Conservation (phyloP, 805 yeast genomes). For the Maudiozyma bulderi region DNA sequence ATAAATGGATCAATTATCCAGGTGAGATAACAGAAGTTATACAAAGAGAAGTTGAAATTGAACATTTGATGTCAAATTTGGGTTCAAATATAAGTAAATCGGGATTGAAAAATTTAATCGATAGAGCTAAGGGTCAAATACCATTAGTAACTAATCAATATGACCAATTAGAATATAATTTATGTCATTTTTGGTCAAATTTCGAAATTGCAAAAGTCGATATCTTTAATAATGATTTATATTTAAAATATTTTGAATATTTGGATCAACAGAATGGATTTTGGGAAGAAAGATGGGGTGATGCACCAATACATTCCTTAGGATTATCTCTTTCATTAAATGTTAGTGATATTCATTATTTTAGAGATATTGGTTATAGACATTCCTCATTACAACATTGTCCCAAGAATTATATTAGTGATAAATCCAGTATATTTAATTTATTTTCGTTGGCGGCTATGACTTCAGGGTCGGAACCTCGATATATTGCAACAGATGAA, state of each 20-base stretch:
- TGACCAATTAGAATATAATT: constrained; percentile 58
- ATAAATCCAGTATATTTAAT: too few relatives aligned
- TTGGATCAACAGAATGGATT: constrained; percentile 75
- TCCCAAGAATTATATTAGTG: constrained; percentile 41
- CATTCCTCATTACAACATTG: constrained; percentile 80
- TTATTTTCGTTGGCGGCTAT: too few relatives aligned
- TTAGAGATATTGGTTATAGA: constrained; percentile 83
- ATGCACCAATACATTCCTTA: constrained; percentile 87
- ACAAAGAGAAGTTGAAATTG: constrained; percentile 26
- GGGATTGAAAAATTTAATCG: constrained; percentile 31
- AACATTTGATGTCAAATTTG: constrained; percentile 14
- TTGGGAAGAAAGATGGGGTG: constrained; percentile 93
- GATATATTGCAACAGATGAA: constrained; percentile 29
- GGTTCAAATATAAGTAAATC: background rate
- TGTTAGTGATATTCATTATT: constrained; percentile 70
- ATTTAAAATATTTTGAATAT: constrained; percentile 56
- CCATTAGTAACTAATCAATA: constrained; percentile 43
- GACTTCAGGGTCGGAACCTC: constrained; percentile 15
- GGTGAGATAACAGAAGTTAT: constrained; percentile 20
- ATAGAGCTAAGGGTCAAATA: constrained; percentile 27
- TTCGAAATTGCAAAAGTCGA: constrained; percentile 85
- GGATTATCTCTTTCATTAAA: constrained; percentile 72
- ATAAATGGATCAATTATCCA: constrained; percentile 21
- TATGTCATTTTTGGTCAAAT: constrained; percentile 89
- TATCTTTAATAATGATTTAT: constrained; percentile 55